phyloP scores from a whole-genome alignment of 495 filamentous ascomycete genomes.

The Letharia lupina region DNA sequence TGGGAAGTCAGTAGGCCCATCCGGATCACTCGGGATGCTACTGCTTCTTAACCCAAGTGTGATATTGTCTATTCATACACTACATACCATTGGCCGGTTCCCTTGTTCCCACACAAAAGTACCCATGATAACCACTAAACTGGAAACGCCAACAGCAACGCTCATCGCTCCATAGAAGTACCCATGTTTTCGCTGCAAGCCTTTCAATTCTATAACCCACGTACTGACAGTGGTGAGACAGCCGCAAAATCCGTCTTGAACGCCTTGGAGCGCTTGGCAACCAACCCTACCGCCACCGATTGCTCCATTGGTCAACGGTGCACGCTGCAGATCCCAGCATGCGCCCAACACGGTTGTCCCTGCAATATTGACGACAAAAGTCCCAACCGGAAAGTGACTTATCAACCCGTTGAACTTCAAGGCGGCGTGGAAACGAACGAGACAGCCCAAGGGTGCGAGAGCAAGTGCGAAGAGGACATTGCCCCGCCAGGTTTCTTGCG shows the following conservation, averaged over 20 bases:
- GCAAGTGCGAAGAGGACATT: neutral
- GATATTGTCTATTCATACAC: neutral
- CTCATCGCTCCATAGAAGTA: slow-evolving; percentile 60
- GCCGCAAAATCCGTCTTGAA: slow-evolving; percentile 91
- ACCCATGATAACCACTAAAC: neutral
- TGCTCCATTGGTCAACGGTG: neutral
- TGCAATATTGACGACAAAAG: neutral
- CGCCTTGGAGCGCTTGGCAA: slow-evolving; percentile 73
- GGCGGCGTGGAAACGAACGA: neutral
- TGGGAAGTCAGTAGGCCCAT: too few species aligned
- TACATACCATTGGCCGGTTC: too few species aligned
- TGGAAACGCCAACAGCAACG: neutral
- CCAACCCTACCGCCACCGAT: slow-evolving; percentile 45
- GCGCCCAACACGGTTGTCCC: neutral
- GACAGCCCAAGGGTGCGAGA: neutral
- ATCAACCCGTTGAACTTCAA: neutral
- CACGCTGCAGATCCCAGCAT: neutral
- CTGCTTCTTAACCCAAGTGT: too few species aligned
- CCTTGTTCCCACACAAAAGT: neutral
- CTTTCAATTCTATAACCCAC: slow-evolving; percentile 74
- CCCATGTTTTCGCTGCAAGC: slow-evolving; percentile 53
- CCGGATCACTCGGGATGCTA: too few species aligned
- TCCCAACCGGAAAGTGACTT: neutral
- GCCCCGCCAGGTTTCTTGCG: neutral
- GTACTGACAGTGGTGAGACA: slow-evolving; percentile 84